These are phyloP conservation scores for Glycine latifolia DNA, from an alignment of 306 rosid genomes.

Conservation along the genomic window DNA sequence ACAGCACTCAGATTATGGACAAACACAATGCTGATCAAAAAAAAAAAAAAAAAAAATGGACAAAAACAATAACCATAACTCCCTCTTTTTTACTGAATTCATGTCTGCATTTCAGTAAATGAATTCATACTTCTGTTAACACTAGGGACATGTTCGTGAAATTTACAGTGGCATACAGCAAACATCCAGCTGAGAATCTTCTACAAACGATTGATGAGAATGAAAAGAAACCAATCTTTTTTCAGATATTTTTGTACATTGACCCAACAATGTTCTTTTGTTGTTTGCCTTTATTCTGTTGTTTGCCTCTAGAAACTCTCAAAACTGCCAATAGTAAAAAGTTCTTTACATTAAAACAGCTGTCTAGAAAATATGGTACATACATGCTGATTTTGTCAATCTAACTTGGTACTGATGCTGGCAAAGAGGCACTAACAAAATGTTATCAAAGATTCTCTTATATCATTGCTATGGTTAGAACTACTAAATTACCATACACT, in stretches of 20 bases:
- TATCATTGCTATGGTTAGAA: not conserved
- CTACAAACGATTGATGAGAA: not conserved
- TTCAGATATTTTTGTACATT: slow-evolving; percentile 19
- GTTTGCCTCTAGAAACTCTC: not conserved
- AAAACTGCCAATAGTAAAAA: not conserved
- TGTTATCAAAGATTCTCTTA: too few species aligned
- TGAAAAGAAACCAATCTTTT: not conserved
- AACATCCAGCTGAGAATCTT: slow-evolving; percentile 26
- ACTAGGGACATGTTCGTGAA: slow-evolving; percentile 29
- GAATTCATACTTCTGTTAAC: slow-evolving; percentile 30
- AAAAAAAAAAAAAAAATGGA: too few species aligned
- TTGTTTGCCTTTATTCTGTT: slow-evolving; percentile 5
- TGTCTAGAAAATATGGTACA: slow-evolving; percentile 1
- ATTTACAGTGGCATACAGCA: slow-evolving; percentile 32
- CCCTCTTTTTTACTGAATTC: slow-evolving; percentile 7
- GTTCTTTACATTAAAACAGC: not conserved
- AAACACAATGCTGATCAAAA: too few species aligned
- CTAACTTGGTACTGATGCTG: too few species aligned
- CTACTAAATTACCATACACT: not conserved
- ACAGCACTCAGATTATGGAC: slow-evolving; percentile 1
- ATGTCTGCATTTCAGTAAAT: slow-evolving; percentile 13
- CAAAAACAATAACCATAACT: slow-evolving; percentile 35
- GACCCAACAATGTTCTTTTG: not conserved
- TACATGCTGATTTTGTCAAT: too few species aligned
- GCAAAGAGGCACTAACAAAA: too few species aligned